phyloP scores from a whole-genome alignment of 495 filamentous ascomycete genomes.

The Neurospora sp. region DNA sequence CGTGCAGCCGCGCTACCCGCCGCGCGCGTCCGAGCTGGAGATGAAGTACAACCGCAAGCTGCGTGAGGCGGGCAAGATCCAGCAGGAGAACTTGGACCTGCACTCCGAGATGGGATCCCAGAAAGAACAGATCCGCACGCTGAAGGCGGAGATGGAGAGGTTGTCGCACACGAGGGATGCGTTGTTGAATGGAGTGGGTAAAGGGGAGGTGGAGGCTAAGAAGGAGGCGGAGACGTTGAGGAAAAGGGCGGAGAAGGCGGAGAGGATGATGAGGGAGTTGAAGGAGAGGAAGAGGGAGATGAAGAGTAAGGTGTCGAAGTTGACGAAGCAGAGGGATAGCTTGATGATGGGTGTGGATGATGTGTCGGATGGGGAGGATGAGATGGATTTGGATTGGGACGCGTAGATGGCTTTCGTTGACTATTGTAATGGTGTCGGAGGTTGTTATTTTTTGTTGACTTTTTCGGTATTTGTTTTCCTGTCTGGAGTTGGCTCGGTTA shows the following conservation, averaged over 20 bases:
- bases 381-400: background rate
- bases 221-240: constrained; percentile 6
- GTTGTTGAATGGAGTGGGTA: constrained; percentile 11
- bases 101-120: background rate
- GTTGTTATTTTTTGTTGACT: background rate
- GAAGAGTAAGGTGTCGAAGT: background rate
- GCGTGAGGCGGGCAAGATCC: constrained; percentile 1
- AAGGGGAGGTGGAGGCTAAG: constrained; percentile 5
- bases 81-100: constrained; percentile 5
- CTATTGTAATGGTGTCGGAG: background rate
- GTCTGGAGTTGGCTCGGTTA: background rate
- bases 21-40: constrained; percentile 26
- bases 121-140: constrained; percentile 5
- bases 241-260: constrained; percentile 1
- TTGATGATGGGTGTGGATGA: background rate
- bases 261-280: constrained; percentile 4
- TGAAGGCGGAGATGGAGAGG: constrained; percentile 12
- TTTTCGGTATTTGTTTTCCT: background rate
- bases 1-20: constrained; percentile 25
- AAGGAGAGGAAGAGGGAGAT: constrained; percentile 5
- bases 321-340: background rate
- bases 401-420: background rate
- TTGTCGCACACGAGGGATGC: constrained; percentile 7
- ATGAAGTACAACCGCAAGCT: constrained; percentile 14
- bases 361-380: background rate